Base-by-base conservation (phyloP, 805 yeast species). In the Schizosaccharomyces pombe region DNA sequence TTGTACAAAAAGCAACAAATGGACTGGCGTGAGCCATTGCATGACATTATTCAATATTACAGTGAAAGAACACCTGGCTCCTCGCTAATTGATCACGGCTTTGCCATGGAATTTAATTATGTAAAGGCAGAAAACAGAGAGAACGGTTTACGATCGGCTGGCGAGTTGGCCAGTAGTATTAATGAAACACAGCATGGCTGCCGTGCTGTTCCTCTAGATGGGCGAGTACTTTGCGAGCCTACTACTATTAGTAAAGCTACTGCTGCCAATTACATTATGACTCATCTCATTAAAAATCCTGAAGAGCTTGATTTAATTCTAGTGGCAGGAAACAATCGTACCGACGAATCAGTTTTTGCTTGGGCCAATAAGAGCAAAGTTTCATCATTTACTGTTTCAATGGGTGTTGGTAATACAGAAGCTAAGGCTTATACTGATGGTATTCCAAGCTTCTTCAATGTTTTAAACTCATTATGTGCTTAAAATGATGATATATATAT, bases 31-130 rank as follows among this genome's bases (percentile, higher is more conserved):
- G 56, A 52, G 6, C 26, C 57, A 22, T 77, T 82, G 6, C 63
- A 69, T 30, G 73, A 74, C 34, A 69, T 81, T 47, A 72, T 81
- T 54, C 68, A 71, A 47, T 70, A 83, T 1, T 75, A 78, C 62
- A 74, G 76, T 47, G 95, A 84, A 61, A 74, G 95, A 61, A 67
- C 84, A 39, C 91, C 94, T 0, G 89, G 91, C 0, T 77, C 91
- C 0, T 75, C 75, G 59, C 73, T 80, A 52, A 81, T 80, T 57
- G 70, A 76, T 43, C 82, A 82, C 57, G 94, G 85, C 57, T 79
- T 89, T 43, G 77, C 85, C 40, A 71, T 89, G 47, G 73, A 81
- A 56, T 78, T 85, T 62, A 82, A 84, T 60, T 79, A 93, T 1
- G 86, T 83, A 52, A 72, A 71, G 53, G 77, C 83, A 5, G 51